A percentile compares a stretch with the other conserved stretches of the same genome.
Conservation (phyloP, 306 rosid species). For the Castanea crenata region DNA sequence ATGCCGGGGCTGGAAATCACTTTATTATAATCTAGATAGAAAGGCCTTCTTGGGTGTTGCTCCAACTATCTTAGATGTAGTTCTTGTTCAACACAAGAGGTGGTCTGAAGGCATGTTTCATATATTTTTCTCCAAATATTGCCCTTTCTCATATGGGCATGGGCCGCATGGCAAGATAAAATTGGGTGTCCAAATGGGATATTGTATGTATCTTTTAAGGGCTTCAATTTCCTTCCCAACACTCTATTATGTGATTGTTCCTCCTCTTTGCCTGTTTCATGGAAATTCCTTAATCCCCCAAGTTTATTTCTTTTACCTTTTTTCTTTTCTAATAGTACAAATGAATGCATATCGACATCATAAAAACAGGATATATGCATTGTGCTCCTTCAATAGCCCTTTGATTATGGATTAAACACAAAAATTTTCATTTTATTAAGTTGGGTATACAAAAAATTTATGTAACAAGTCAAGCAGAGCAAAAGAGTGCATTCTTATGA, state of each 20-base stretch:
- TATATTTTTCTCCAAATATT: constrained; percentile 57
- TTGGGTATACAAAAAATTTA: too few species aligned
- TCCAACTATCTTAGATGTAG: constrained; percentile 48
- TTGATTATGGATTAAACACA: too few species aligned
- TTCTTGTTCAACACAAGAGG: constrained; percentile 51
- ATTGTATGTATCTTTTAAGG: constrained; percentile 57
- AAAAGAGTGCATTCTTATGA: too few species aligned
- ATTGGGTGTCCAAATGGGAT: constrained; percentile 62
- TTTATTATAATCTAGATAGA: constrained; percentile 57
- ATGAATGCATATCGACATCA: neutral
- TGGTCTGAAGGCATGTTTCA: constrained; percentile 70
- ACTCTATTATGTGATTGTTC: constrained; percentile 45
- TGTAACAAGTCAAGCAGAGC: too few species aligned
- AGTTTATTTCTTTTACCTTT: constrained; percentile 26
- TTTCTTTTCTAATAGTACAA: neutral
- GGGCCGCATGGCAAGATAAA: constrained; percentile 50
- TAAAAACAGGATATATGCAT: too few species aligned
- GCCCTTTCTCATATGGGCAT: constrained; percentile 75
- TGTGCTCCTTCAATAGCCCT: too few species aligned
- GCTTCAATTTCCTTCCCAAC: constrained; percentile 60
- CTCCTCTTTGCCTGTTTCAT: constrained; percentile 52
- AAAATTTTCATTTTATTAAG: too few species aligned
- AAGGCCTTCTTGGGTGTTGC: constrained; percentile 59
- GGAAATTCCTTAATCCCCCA: constrained; percentile 58
- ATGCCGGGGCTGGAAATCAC: constrained; percentile 70